Base-by-base conservation (phyloP, 2,329 filamentous ascomycete species). In the Cephalotrichum gorgonifer region DNA sequence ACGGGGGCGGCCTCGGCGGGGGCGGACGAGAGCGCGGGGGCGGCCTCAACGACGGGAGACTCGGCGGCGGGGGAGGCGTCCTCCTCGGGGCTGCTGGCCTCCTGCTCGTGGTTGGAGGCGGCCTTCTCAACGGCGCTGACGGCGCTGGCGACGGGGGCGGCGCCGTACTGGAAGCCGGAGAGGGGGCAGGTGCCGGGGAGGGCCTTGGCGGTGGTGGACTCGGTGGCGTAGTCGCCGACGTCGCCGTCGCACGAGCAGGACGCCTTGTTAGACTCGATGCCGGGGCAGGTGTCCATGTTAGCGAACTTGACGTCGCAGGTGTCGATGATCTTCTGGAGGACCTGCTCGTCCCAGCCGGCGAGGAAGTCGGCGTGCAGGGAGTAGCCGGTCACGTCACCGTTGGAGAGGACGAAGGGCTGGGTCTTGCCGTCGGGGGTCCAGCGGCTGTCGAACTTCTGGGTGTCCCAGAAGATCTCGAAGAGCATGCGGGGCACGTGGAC, bases 331-430 rank as follows among this genome's bases (percentile, higher is more conserved):
- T 75, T 70, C 63, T 85, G 80, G 45, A 87, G 78, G 43, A 75
- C 72, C 26, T 69, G 62, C 53, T 76, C 71, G 55, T 88, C 79
- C 86, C 86, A 89, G 15, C 78, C 85, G 53, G 85, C 79, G 54
- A 85, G 64, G 67, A 89, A 88, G 63, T 89, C 85, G 44, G 74
- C 83, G 64, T 88, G 85, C 52, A 75, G 75, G 56, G 78, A 79
- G 67, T 78, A 87, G 50, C 85, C 85, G 11, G 85, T 86, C 20
- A 73, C 69, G 50, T 89, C 84, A 42, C 84, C 84, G 58, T 81
- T 81, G 54, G 83, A 70, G 41, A 86, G 76, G 48, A 87, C 79
- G 57, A 87, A 87, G 11, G 81, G 81, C 65, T 79, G 76, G 23
- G 59, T 61, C 27, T 59, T 61, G 56, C 75, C 77, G 52, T 73